Evolutionary conservation across 306 rosid species (phyloP).

Genomic region (Dryas octopetala): DNA sequence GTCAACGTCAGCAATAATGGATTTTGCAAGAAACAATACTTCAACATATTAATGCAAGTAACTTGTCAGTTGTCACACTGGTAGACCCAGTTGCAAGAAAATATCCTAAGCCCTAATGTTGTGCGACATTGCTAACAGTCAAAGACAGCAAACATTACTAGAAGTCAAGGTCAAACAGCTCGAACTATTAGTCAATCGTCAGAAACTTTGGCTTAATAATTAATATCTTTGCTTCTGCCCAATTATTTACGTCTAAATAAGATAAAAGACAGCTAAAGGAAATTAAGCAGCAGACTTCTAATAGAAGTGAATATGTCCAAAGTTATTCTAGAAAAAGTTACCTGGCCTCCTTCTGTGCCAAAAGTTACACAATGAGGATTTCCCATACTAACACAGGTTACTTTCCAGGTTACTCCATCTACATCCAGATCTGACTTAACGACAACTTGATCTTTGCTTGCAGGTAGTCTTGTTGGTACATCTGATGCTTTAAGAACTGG

Average conservation of each 20-base stretch:
- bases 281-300: background rate
- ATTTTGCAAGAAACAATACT: background rate
- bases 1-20: slow-evolving; percentile 7
- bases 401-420: slow-evolving; percentile 82
- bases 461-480: slow-evolving; percentile 67
- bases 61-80: no score
- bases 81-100: no score
- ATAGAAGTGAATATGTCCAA: background rate
- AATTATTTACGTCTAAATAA: background rate
- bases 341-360: slow-evolving; percentile 64
- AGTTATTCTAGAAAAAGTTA: slow-evolving; percentile 26
- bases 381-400: slow-evolving; percentile 97
- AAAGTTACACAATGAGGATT: slow-evolving; percentile 89
- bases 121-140: no score
- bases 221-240: slow-evolving; percentile 7
- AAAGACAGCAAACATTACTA: no score
- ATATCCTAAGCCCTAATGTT: no score
- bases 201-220: background rate
- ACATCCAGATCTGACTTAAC: slow-evolving; percentile 67
- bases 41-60: background rate
- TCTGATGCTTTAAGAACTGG: slow-evolving; percentile 83
- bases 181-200: background rate
- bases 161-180: no score
- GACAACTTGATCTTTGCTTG: slow-evolving; percentile 57
- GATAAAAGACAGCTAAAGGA: background rate